phyloP scores from a whole-genome alignment of 768 basidiomycete genomes.

The Thelephora ganbajun region DNA sequence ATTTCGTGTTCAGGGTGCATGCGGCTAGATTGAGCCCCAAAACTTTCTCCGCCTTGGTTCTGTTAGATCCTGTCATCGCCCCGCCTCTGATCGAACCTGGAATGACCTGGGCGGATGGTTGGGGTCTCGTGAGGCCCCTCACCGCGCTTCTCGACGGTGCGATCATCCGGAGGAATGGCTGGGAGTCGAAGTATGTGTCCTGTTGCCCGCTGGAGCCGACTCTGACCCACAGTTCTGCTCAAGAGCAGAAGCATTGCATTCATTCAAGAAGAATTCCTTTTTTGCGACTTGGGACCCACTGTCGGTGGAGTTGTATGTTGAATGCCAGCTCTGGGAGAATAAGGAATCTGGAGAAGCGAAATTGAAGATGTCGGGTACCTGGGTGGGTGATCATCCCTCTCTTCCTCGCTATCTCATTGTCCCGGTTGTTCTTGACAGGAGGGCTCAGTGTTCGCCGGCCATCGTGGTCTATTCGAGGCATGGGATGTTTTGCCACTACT shows the following conservation, averaged over 20 bases:
- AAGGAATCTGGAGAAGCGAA: conserved; percentile 24
- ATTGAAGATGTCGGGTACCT: conserved; percentile 54
- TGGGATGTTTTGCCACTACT: conserved; percentile 22
- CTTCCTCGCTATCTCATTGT: neutral
- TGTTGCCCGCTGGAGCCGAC: neutral
- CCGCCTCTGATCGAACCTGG: conserved; percentile 5
- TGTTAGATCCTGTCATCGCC: conserved; percentile 67
- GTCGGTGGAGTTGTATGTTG: conserved; percentile 44
- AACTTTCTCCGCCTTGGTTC: conserved; percentile 56
- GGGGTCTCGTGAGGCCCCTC: neutral
- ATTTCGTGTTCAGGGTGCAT: conserved; percentile 30
- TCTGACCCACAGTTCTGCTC: neutral
- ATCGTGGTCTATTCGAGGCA: conserved; percentile 20
- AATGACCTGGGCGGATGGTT: neutral
- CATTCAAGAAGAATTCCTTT: conserved; percentile 43
- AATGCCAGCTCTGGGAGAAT: conserved; percentile 35
- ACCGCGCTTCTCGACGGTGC: conserved; percentile 25
- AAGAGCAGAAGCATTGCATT: conserved; percentile 45
- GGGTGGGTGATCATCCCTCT: conserved; percentile 14
- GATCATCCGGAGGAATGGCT: conserved; percentile 42
- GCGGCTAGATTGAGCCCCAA: conserved; percentile 49
- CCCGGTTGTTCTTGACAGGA: conserved; percentile 22
- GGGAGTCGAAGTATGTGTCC: conserved; percentile 41
- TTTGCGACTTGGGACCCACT: conserved; percentile 59
- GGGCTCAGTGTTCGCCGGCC: conserved; percentile 43